Conservation (phyloP, 306 rosid genomes). For the Lathyrus aphaca region DNA sequence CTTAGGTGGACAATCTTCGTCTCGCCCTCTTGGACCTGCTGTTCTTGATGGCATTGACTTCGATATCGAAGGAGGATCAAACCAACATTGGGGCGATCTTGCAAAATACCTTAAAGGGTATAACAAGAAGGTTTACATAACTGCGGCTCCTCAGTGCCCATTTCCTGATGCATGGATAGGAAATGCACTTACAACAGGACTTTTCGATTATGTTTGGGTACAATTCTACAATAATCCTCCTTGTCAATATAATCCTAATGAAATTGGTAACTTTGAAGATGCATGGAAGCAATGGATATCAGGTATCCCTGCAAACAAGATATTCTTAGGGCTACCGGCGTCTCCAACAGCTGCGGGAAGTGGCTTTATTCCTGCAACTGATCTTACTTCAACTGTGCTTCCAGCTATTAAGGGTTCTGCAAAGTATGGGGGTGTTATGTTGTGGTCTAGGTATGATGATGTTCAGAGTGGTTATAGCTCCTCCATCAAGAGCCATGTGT, state of each 20-base stretch:
- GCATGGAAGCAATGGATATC: constrained; percentile 41
- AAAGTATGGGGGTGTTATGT: constrained; percentile 49
- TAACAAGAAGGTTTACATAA: constrained; percentile 30
- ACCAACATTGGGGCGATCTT: constrained; percentile 25
- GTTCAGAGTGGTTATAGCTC: constrained; percentile 43
- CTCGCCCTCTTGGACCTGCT: constrained; percentile 53
- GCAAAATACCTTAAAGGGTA: constrained; percentile 20
- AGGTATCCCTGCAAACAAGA: constrained; percentile 39
- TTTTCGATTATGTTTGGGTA: neutral
- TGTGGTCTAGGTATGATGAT: constrained; percentile 56
- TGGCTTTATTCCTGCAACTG: constrained; percentile 40
- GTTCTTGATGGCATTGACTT: constrained; percentile 46
- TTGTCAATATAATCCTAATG: neutral
- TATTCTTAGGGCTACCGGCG: constrained; percentile 50
- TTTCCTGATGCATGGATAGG: constrained; percentile 41
- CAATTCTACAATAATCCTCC: neutral
- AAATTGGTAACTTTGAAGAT: constrained; percentile 4
- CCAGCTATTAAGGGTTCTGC: constrained; percentile 42
- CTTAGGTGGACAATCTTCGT: constrained; percentile 45
- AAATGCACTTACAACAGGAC: too few relatives aligned
- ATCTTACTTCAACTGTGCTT: constrained; percentile 49
- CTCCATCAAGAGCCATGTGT: constrained; percentile 38
- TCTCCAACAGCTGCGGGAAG: constrained; percentile 42
- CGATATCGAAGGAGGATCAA: constrained; percentile 35
- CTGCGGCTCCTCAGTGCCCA: constrained; percentile 54